phyloP scores from a whole-genome alignment of 2,329 filamentous ascomycete genomes.

The Cylindrodendrum hubeiense region DNA sequence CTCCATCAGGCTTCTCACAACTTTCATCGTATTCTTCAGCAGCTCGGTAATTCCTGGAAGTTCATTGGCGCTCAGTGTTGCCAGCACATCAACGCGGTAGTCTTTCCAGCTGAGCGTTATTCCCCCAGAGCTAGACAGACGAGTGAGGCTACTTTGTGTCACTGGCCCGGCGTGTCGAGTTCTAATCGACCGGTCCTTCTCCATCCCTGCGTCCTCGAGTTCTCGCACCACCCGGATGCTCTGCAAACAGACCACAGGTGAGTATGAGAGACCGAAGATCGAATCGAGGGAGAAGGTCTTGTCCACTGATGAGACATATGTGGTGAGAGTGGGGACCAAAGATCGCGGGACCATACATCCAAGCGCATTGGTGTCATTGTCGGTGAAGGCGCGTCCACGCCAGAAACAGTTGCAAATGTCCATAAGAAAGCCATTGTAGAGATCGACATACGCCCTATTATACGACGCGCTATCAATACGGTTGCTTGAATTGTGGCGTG shows the following conservation, averaged over 20 bases:
- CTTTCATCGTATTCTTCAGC: conserved; percentile 86
- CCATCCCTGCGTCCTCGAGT: conserved; percentile 67
- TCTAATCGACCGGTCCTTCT: conserved; percentile 53
- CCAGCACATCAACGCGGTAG: conserved; percentile 80
- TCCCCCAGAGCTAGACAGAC: conserved; percentile 75
- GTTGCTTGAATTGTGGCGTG: conserved; percentile 41
- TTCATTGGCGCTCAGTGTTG: conserved; percentile 73
- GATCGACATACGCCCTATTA: conserved; percentile 70
- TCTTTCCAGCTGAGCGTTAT: conserved; percentile 77
- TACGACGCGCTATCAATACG: conserved; percentile 58
- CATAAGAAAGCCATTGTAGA: conserved; percentile 88
- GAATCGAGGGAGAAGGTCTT: conserved; percentile 59
- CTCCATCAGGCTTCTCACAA: conserved; percentile 67
- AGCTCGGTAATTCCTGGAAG: conserved; percentile 76
- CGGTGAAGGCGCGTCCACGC: conserved; percentile 79
- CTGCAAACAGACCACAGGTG: conserved; percentile 67
- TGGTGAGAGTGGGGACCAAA: conserved; percentile 59
- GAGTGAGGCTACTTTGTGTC: conserved; percentile 73
- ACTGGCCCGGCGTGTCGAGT: conserved; percentile 76
- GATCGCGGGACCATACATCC: conserved; percentile 63
- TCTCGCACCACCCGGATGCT: conserved; percentile 67
- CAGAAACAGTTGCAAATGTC: conserved; percentile 88
- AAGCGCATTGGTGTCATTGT: conserved; percentile 71
- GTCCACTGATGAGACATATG: conserved; percentile 64
- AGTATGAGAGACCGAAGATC: conserved; percentile 70